Conservation (phyloP, 1,139 yeast genomes). For the Geotrichum fermentans region DNA sequence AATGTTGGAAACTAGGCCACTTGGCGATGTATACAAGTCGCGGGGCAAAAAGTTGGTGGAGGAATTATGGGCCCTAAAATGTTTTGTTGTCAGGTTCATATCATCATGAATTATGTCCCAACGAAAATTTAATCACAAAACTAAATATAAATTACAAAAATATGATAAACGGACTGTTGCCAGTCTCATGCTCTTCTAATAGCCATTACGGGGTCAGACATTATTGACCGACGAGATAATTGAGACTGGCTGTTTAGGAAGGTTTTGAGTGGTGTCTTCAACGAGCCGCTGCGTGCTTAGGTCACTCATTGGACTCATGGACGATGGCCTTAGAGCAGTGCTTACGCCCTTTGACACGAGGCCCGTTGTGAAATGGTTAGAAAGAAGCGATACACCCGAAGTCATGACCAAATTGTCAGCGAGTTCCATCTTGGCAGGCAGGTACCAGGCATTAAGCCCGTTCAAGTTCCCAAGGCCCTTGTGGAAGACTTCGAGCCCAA, state of each 20-base stretch:
- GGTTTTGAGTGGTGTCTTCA: too few relatives aligned
- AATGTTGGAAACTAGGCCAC: too few relatives aligned
- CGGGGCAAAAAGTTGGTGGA: too few relatives aligned
- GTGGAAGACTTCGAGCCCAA: background rate
- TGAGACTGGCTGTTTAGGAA: too few relatives aligned
- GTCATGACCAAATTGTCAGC: conserved; percentile 5
- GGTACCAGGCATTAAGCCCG: background rate
- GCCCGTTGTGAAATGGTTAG: background rate
- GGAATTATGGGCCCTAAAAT: too few relatives aligned
- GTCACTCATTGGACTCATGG: too few relatives aligned
- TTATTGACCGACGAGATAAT: too few relatives aligned
- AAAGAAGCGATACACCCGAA: background rate
- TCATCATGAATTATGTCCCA: background rate
- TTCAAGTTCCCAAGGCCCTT: conserved; percentile 5
- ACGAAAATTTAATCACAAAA: background rate
- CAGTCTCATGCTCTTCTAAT: background rate
- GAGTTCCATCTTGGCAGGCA: conserved; percentile 4
- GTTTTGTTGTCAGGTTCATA: background rate
- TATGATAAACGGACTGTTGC: background rate
- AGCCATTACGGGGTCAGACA: too few relatives aligned
- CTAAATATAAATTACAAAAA: background rate
- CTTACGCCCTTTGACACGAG: too few relatives aligned
- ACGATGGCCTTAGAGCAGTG: too few relatives aligned
- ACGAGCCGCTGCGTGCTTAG: too few relatives aligned
- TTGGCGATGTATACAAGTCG: too few relatives aligned